A percentile compares a stretch with the other conserved stretches of the same genome.
phyloP scores from a whole-genome alignment of 2,329 filamentous ascomycete species.

The Bipolaris victoriae region DNA sequence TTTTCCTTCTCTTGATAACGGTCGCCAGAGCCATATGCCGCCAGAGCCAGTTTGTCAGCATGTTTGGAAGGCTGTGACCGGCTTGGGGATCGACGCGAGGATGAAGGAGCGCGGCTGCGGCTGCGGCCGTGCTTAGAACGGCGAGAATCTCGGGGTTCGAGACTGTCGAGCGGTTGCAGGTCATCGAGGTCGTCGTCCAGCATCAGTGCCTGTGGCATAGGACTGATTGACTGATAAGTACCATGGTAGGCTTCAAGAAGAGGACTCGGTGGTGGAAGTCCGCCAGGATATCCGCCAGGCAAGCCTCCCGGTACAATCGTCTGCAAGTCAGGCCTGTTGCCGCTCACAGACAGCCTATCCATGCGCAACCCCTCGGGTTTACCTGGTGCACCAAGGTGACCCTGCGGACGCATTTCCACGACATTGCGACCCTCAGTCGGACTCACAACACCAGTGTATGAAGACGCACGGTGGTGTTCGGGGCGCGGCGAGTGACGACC shows the following conservation, averaged over 20 bases:
- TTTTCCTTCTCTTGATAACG: slow-evolving; percentile 31
- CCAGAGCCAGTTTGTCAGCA: slow-evolving; percentile 44
- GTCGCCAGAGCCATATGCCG: slow-evolving; percentile 26
- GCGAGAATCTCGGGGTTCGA: slow-evolving; percentile 40
- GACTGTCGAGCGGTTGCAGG: slow-evolving; percentile 43
- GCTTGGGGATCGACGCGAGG: slow-evolving; percentile 42
- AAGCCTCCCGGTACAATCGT: slow-evolving; percentile 19
- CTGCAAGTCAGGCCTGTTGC: slow-evolving; percentile 51
- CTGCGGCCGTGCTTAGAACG: slow-evolving; percentile 31
- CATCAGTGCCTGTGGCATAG: slow-evolving; percentile 83
- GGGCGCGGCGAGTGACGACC: slow-evolving; percentile 35
- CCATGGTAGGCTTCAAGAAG: slow-evolving; percentile 91
- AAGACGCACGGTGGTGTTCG: slow-evolving; percentile 32
- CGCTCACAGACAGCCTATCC: slow-evolving; percentile 56
- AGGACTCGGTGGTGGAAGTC: slow-evolving; percentile 74
- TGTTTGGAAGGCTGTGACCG: slow-evolving; percentile 31
- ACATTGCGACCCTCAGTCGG: slow-evolving; percentile 44
- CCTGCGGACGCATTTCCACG: slow-evolving; percentile 52
- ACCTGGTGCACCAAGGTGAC: slow-evolving; percentile 35
- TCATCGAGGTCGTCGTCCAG: slow-evolving; percentile 62
- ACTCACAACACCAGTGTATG: slow-evolving; percentile 26
- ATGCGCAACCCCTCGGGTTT: slow-evolving; percentile 51
- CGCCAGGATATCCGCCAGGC: slow-evolving; percentile 19
- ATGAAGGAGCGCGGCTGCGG: slow-evolving; percentile 39
- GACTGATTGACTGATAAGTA: slow-evolving; percentile 91